Evolutionary conservation across 2,329 filamentous ascomycete genomes (phyloP).

Genomic region (Neonectria punicea): DNA sequence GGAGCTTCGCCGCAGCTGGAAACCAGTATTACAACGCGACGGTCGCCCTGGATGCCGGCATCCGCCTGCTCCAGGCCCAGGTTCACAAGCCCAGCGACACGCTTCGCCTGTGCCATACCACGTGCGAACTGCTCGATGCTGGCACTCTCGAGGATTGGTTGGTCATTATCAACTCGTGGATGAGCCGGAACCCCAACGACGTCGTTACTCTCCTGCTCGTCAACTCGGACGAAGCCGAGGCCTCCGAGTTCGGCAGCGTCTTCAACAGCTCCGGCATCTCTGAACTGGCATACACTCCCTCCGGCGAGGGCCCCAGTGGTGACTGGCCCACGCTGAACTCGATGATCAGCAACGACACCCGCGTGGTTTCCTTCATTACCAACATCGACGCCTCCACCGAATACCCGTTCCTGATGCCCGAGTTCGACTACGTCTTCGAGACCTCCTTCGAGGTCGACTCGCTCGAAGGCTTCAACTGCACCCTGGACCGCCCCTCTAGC

Average conservation of each 20-base stretch:
- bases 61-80: slow-evolving; percentile 77
- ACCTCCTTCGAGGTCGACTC: slow-evolving; percentile 73
- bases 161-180: slow-evolving; percentile 71
- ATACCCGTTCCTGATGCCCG: slow-evolving; percentile 69
- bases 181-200: slow-evolving; percentile 76
- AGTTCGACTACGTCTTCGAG: slow-evolving; percentile 78
- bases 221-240: slow-evolving; percentile 71
- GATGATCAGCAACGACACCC: slow-evolving; percentile 72
- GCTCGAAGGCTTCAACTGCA: slow-evolving; percentile 76
- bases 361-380: slow-evolving; percentile 77
- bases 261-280: slow-evolving; percentile 70
- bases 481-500: slow-evolving; percentile 70
- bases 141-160: slow-evolving; percentile 75
- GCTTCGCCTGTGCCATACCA: slow-evolving; percentile 77
- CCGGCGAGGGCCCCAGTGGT: slow-evolving; percentile 51
- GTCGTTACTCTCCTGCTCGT: slow-evolving; percentile 80
- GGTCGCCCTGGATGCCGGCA: slow-evolving; percentile 74
- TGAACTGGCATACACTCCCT: slow-evolving; percentile 69
- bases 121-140: slow-evolving; percentile 74
- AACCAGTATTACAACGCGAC: slow-evolving; percentile 82
- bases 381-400: slow-evolving; percentile 55
- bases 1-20: slow-evolving; percentile 70
- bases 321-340: slow-evolving; percentile 78
- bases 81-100: slow-evolving; percentile 70
- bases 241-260: slow-evolving; percentile 63